Conservation (phyloP, 106 monocot genomes). For the Triglochin maritima region DNA sequence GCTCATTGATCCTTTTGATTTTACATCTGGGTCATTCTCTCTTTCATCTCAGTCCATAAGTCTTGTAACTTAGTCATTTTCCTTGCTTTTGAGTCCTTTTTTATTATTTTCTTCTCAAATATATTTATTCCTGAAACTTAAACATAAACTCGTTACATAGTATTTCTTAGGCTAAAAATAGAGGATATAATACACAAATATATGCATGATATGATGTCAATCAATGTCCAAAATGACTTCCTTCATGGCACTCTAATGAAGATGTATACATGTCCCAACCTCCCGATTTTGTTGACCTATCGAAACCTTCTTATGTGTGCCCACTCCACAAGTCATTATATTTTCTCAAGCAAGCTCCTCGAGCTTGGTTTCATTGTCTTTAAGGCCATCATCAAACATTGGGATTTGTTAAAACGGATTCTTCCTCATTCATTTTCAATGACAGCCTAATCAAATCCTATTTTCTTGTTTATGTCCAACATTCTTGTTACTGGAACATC, state of each 20-base stretch:
- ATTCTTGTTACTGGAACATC: not conserved
- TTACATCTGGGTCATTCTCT: too few species aligned
- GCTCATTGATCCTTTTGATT: too few species aligned
- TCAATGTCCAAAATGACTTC: not conserved
- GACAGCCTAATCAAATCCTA: not conserved
- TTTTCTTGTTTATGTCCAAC: not conserved
- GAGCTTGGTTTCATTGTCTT: not conserved
- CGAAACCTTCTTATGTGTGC: not conserved
- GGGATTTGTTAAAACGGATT: not conserved
- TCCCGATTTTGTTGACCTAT: not conserved
- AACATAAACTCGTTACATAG: too few species aligned
- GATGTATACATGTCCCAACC: not conserved
- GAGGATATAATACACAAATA: too few species aligned
- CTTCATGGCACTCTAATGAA: not conserved
- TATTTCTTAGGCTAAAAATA: too few species aligned
- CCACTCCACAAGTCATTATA: not conserved
- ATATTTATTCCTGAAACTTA: too few species aligned
- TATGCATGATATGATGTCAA: too few species aligned
- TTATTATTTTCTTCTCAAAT: too few species aligned
- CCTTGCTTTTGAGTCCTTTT: too few species aligned
- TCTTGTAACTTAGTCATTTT: too few species aligned
- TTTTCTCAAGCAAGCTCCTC: not conserved
- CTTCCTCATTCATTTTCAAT: not conserved
- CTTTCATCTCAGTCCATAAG: too few species aligned
- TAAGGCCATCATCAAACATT: not conserved